Base-by-base conservation (phyloP, 2,329 filamentous ascomycete genomes). In the Talaromyces pinophilus region DNA sequence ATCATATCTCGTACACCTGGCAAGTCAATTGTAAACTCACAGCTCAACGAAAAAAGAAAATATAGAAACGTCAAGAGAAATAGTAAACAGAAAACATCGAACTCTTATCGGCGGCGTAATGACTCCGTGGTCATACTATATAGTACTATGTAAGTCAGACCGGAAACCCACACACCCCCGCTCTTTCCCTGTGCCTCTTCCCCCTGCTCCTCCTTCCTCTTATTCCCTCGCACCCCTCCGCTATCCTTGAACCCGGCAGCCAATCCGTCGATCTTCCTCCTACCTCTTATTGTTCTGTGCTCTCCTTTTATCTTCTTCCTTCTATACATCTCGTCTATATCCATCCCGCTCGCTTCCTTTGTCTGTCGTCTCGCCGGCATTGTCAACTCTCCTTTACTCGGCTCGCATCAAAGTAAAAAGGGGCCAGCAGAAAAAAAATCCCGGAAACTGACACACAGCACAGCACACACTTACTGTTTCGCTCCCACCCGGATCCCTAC, bases 401-500 rank as follows among this genome's bases (percentile, higher is more conserved):
- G 40, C 57, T 42, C 38, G 25, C 22, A 42, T 52, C 44, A 30
- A 52, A 38, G 40, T 46, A 30, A 48, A 61, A 48, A 33, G 38
- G 59, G 59, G 40, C 15, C 17, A n/a, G 2, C 25, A 48, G 38
- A 46, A 61, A 33, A 46, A 60, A 44, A 22, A 33, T 44, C 40
- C 59, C 25, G 59, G 15, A 44, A 35, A 33, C 25, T 33, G 25
- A 46, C 59, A 33, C 42, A 28, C 38, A 30, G n/a, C n/a, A 25
- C 35, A 22, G 38, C 57, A 50, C 40, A 62, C 42, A 19, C n/a
- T 35, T 33, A 15, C 42, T 35, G 28, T 62, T 38, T 62, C 42
- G 59, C 48, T 55, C 52, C n/a, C 52, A 55, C 52, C 52, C 52
- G 30, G 52, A 55, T 55, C 60, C 60, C 60, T 55, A 54, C 46